Base-by-base conservation (phyloP, 257 asterid species). In the Craterostigma plantagineum region DNA sequence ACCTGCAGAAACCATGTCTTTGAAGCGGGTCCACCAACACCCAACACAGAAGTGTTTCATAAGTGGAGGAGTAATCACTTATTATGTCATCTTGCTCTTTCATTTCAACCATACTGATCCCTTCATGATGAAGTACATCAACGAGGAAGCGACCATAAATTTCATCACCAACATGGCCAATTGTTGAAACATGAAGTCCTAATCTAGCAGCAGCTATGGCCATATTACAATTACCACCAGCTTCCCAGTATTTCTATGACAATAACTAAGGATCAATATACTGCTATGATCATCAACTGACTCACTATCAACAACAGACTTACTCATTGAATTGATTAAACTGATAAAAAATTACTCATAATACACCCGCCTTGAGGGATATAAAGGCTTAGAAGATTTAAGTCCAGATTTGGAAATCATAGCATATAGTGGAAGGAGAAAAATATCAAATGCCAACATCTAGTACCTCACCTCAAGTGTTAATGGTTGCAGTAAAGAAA, bases 171-270 rank as follows among this genome's bases (percentile, higher is more conserved):
- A 79, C 77, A 46, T 79, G 85, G 45, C 95, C 95, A 60, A 87
- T 56, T 16, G 95, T 35, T 51, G 48, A 56, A 34, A 78, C 79
- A 3, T 44, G 63, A 59, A 87, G 95, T 42, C 98, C 98, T 56
- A 87, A 65, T 51, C 98, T 82, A 49, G 98, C 76, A 44, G 98
- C 90, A 64, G 98, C 95, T 65, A 87, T 79, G 57, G 92, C 93
- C 90, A 79, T 70, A 68, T 87, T 82, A 69, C 95, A 76, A 55
- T 87, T 87, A 39, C 98, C 98, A 60, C 98, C 98, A 13, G 98
- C 98, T 64, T 82, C 98, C 93, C 98, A 87, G 66, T 68, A 68
- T 65, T 57, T 57, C 95, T 87, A 65, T 51, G 49, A 59, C 49
- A 34, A 61, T 16, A 55, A 46, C 23, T 34, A 50, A 17, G 51